These are phyloP conservation scores for Penicillium vulpinum DNA, from an alignment of 2,329 filamentous ascomycete species.

Conservation along the genomic window DNA sequence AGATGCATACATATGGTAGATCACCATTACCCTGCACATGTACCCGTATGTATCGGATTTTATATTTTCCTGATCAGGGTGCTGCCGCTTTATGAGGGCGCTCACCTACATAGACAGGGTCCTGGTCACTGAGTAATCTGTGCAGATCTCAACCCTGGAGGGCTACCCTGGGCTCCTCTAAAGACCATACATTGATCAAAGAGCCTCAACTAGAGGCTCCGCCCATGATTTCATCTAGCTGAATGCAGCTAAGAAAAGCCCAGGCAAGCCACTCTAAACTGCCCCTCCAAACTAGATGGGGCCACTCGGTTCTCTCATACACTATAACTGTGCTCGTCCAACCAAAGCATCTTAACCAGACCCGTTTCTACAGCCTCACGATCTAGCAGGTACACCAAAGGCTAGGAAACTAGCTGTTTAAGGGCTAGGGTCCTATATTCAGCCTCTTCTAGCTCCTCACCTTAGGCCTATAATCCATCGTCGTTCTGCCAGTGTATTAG, in stretches of 20 bases:
- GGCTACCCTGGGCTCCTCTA: too few relatives aligned
- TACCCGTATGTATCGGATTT: not conserved
- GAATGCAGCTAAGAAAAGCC: too few relatives aligned
- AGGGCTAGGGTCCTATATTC: not conserved
- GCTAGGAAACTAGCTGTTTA: not conserved
- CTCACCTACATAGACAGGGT: too few relatives aligned
- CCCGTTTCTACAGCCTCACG: not conserved
- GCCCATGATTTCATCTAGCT: too few relatives aligned
- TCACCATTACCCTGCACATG: not conserved
- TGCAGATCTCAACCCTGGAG: too few relatives aligned
- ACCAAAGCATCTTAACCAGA: not conserved
- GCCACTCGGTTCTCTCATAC: too few relatives aligned
- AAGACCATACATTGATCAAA: too few relatives aligned
- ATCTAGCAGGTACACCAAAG: not conserved
- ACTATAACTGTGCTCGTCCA: too few relatives aligned
- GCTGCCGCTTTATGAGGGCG: not conserved
- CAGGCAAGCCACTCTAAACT: too few relatives aligned
- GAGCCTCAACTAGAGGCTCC: too few relatives aligned
- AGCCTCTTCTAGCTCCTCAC: not conserved
- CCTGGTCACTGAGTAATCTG: too few relatives aligned
- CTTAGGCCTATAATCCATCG: not conserved
- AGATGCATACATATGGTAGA: not conserved
- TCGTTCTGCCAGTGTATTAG: not conserved
- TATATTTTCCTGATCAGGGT: not conserved
- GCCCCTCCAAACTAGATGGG: too few relatives aligned